Conservation (phyloP, 768 basidiomycete genomes). For the Mycena sanguinolenta region DNA sequence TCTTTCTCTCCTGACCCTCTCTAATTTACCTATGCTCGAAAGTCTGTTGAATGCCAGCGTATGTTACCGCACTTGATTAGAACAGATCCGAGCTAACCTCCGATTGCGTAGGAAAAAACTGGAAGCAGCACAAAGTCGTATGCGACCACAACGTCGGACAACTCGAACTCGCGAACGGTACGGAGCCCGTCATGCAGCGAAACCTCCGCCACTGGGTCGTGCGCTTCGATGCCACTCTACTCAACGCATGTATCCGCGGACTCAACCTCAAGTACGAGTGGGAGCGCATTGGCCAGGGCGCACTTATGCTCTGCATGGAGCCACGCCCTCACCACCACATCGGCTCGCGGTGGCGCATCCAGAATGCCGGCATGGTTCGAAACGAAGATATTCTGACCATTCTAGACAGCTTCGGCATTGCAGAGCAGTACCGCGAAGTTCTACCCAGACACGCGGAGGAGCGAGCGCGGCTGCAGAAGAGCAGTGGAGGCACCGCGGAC, state of each 20-base stretch:
- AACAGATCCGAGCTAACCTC: too few species aligned
- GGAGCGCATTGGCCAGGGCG: constrained; percentile 19
- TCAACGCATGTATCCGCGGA: constrained; percentile 18
- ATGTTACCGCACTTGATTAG: too few species aligned
- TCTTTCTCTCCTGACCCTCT: too few species aligned
- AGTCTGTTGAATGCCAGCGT: too few species aligned
- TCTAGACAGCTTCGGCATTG: too few species aligned
- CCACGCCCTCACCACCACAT: constrained; percentile 14
- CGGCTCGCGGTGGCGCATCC: constrained; percentile 19
- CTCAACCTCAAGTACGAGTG: constrained; percentile 22
- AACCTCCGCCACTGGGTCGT: constrained; percentile 18
- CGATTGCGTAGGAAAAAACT: constrained; percentile 23
- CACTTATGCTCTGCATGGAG: constrained; percentile 8
- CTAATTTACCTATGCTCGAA: too few species aligned
- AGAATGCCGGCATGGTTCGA: constrained; percentile 9
- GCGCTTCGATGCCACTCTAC: constrained; percentile 22
- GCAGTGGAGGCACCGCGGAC: constrained; percentile 6
- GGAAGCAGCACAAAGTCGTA: constrained; percentile 16
- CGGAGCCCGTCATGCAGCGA: constrained; percentile 15
- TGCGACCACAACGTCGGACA: constrained; percentile 15
- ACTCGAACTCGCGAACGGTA: not conserved
- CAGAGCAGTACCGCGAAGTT: too few species aligned
- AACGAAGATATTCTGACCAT: constrained; percentile 14
- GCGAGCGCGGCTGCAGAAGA: constrained; percentile 19
- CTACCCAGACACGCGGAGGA: too few species aligned